phyloP scores from a whole-genome alignment of 2,329 filamentous ascomycete genomes.

The Penicillium sp. region DNA sequence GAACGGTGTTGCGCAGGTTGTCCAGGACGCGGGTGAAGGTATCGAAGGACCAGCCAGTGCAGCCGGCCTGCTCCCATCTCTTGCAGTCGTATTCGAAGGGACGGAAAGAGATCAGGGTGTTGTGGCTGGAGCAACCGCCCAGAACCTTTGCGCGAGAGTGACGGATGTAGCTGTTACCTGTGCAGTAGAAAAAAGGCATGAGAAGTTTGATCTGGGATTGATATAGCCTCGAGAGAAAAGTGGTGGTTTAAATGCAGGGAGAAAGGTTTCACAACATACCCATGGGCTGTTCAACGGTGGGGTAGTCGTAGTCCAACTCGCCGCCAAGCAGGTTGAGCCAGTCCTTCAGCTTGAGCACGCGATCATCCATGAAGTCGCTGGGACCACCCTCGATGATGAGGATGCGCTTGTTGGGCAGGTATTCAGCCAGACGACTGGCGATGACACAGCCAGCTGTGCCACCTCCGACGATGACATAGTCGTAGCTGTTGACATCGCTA shows the following conservation, averaged over 20 bases:
- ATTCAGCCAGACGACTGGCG: slow-evolving; percentile 68
- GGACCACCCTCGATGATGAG: slow-evolving; percentile 82
- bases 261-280: no score
- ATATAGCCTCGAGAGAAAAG: no score
- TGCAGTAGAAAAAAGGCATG: slow-evolving; percentile 12
- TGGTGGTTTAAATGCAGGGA: no score
- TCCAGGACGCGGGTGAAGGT: slow-evolving; percentile 73
- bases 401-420: slow-evolving; percentile 71
- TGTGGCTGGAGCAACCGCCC: slow-evolving; percentile 86
- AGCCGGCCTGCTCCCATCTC: slow-evolving; percentile 80
- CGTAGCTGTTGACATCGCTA: slow-evolving; percentile 59
- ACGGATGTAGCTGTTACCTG: slow-evolving; percentile 81
- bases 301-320: slow-evolving; percentile 84
- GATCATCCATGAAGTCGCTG: slow-evolving; percentile 79
- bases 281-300: slow-evolving; percentile 79
- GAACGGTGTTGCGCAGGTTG: slow-evolving; percentile 79
- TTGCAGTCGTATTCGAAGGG: slow-evolving; percentile 82
- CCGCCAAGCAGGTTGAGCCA: slow-evolving; percentile 79
- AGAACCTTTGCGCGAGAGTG: slow-evolving; percentile 88
- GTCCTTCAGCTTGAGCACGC: slow-evolving; percentile 75
- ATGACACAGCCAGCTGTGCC: slow-evolving; percentile 81
- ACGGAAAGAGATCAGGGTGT: slow-evolving; percentile 85
- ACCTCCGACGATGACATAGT: slow-evolving; percentile 78
- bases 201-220: no score
- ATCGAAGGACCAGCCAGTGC: slow-evolving; percentile 77